Base-by-base conservation (phyloP, 306 rosid species). In the Fragaria nilgerrensis region DNA sequence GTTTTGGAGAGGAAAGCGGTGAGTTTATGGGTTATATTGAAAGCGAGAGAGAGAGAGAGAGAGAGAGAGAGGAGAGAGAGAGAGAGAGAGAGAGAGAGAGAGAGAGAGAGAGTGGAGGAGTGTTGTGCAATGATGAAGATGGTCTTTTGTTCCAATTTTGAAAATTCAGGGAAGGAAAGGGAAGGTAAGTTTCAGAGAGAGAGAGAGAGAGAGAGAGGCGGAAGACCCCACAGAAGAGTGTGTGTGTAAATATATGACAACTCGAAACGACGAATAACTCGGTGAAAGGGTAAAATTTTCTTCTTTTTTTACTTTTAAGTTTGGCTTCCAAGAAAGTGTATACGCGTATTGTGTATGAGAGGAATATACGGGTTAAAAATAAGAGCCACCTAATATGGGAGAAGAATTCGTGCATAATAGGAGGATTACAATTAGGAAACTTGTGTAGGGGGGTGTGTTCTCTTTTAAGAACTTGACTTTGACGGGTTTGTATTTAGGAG, bases 131-230 rank as follows among this genome's bases (percentile, higher is more conserved):
- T 58, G 70, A 34, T 58, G 25, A 63, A 11, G 43, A 63, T 63
- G 44, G 43, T 65, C 37, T 22, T 47, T 47, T 47, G 50, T 47
- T 74, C 59, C 70, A 13, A 44, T 25, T 74, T 59, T 59, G 70
- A 75, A 75, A 43, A 15, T 41, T 5, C 55, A 75, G 65, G 36
- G 7, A 27, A 59, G 17, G 34, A 44, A 36, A 73, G 50, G 14
- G 3, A 11, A 49, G 17, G 64, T 20, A 3, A 19, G 19, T 29
- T 23, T 9, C 5, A 29, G 62, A 19, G 61, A 47, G 16, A 50
- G 4, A n/a, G 34, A 32, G 34, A 32, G 2, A 10, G 20, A 73
- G 17, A 58, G 19, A 58, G 69, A 59, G 69, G 16, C 69, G 56
- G 29, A 55, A 10, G 32, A 4, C 43, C 70, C 49, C 19, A 39